These are phyloP conservation scores for Kwoniella mangroviensis DNA, from an alignment of 768 basidiomycete species.

Conservation along the genomic window DNA sequence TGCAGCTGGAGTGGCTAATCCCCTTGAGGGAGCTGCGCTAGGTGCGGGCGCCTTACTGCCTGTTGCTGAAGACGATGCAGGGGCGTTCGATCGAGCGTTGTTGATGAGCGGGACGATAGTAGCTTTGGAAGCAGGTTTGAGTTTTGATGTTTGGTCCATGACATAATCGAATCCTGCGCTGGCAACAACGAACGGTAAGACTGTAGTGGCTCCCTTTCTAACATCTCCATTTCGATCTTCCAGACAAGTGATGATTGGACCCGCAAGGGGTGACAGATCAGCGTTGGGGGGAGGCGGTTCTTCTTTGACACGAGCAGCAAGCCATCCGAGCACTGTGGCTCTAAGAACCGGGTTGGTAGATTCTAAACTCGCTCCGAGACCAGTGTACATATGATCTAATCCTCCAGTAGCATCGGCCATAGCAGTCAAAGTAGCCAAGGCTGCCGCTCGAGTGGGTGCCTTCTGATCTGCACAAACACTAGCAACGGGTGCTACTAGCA, in stretches of 20 bases:
- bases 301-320: slow-evolving; percentile 44
- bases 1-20: slow-evolving; percentile 28
- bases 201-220: slow-evolving; percentile 82
- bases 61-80: slow-evolving; percentile 44
- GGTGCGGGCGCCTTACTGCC: slow-evolving; percentile 59
- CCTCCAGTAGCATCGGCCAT: slow-evolving; percentile 84
- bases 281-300: slow-evolving; percentile 63
- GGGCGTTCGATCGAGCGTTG: slow-evolving; percentile 65
- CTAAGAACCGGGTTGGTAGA: slow-evolving; percentile 82
- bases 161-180: slow-evolving; percentile 81
- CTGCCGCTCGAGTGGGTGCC: slow-evolving; percentile 78
- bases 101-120: slow-evolving; percentile 87
- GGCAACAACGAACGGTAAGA: slow-evolving; percentile 76
- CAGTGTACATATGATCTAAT: slow-evolving; percentile 77
- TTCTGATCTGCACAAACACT: slow-evolving; percentile 93
- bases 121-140: slow-evolving; percentile 88
- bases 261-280: slow-evolving; percentile 74
- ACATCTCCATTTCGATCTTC: slow-evolving; percentile 92
- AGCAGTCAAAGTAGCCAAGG: slow-evolving; percentile 74
- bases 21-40: slow-evolving; percentile 44
- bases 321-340: slow-evolving; percentile 59
- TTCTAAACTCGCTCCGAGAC: slow-evolving; percentile 80
- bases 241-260: slow-evolving; percentile 72
- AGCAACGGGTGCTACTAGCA: slow-evolving; percentile 76
- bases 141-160: slow-evolving; percentile 77